A percentile compares a stretch with the other conserved stretches of the same genome.
Conservation (phyloP, 805 yeast species). For the Myxozyma mucilagina region DNA sequence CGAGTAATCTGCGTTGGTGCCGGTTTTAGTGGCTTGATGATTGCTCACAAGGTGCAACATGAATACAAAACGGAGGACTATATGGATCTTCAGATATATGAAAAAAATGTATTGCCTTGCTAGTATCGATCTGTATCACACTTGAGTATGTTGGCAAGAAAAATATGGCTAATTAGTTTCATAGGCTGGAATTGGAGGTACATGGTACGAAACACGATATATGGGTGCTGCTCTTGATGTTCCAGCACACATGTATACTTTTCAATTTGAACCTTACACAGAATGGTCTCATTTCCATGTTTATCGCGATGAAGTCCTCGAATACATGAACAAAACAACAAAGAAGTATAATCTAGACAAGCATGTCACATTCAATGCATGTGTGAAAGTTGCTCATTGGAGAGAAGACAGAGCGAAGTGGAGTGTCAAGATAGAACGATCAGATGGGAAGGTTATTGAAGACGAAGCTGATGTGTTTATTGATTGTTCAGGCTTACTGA, state of each 20-base stretch:
- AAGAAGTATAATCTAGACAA: slow-evolving; percentile 34
- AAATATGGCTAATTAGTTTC: slow-evolving; percentile 22
- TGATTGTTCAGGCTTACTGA: slow-evolving; percentile 21
- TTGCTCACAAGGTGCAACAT: slow-evolving; percentile 15
- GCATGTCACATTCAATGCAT: slow-evolving; percentile 29
- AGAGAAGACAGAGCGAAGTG: slow-evolving; percentile 26
- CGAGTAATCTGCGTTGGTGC: slow-evolving; percentile 13
- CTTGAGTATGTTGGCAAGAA: neutral
- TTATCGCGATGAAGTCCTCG: slow-evolving; percentile 32
- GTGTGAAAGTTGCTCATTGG: slow-evolving; percentile 33
- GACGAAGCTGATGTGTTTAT: slow-evolving; percentile 11
- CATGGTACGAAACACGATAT: slow-evolving; percentile 35
- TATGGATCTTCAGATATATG: slow-evolving; percentile 15
- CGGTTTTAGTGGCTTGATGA: slow-evolving; percentile 12
- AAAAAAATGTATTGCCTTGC: slow-evolving; percentile 3
- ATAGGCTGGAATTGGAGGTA: slow-evolving; percentile 37
- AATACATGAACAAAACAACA: slow-evolving; percentile 33
- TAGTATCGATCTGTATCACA: neutral
- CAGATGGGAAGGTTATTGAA: neutral
- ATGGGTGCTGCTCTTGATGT: slow-evolving; percentile 39
- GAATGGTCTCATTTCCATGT: slow-evolving; percentile 37
- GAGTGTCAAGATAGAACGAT: slow-evolving; percentile 15
- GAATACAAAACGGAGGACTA: slow-evolving; percentile 8
- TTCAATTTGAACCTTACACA: slow-evolving; percentile 36
- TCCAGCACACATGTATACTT: slow-evolving; percentile 35